Evolutionary conservation across 768 basidiomycete species (phyloP).

Genomic region (Ramaria rubella): DNA sequence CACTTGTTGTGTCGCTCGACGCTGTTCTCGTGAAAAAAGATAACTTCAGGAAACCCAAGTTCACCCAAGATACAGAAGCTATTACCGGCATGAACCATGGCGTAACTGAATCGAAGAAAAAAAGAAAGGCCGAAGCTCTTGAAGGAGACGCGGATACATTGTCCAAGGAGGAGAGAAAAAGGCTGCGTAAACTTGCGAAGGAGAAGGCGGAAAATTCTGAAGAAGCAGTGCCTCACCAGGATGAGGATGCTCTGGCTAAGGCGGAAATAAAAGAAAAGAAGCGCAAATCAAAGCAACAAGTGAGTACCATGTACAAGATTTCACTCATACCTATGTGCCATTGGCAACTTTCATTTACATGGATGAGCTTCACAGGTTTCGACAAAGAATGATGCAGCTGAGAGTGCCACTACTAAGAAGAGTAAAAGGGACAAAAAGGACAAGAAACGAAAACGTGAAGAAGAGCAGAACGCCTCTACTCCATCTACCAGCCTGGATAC

Average conservation of each 20-base stretch:
- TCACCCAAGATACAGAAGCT: too few species aligned
- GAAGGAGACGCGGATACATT: constrained; percentile 11
- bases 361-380: neutral
- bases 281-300: neutral
- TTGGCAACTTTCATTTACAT: neutral
- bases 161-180: constrained; percentile 15
- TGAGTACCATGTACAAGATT: too few species aligned
- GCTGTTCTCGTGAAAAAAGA: neutral
- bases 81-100: too few species aligned
- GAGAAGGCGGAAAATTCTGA: constrained; percentile 8
- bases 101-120: constrained; percentile 14
- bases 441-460: constrained; percentile 24
- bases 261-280: constrained; percentile 13
- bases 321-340: neutral
- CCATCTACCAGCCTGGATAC: constrained; percentile 16
- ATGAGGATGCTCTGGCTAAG: constrained; percentile 2
- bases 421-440: constrained; percentile 25
- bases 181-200: constrained; percentile 15
- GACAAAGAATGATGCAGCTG: neutral
- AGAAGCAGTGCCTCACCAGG: neutral
- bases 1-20: neutral
- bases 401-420: neutral
- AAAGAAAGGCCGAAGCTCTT: constrained; percentile 13
- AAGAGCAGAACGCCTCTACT: constrained; percentile 11
- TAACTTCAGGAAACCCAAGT: too few species aligned